Conservation (phyloP, 2,329 filamentous ascomycete genomes). For the Neonectria neomacrospora region DNA sequence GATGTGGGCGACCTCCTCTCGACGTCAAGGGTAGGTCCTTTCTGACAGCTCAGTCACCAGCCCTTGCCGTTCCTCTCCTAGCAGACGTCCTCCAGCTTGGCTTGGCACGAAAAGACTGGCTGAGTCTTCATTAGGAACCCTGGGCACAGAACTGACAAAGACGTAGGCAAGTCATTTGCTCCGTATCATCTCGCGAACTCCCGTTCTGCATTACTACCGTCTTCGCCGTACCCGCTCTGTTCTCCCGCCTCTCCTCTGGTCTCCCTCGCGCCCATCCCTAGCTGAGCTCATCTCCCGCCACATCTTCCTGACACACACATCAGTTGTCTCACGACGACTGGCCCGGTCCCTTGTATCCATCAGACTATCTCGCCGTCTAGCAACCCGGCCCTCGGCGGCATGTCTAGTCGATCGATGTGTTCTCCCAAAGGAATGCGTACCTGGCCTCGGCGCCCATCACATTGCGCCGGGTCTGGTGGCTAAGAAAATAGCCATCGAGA, state of each 20-base stretch:
- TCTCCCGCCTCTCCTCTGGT: conserved; percentile 66
- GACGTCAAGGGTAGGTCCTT: conserved; percentile 63
- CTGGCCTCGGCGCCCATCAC: conserved; percentile 53
- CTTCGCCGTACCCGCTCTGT: conserved; percentile 65
- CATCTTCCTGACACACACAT: conserved; percentile 75
- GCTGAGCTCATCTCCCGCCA: conserved; percentile 70
- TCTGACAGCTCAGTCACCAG: not conserved
- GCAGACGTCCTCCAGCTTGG: not conserved
- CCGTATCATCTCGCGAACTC: conserved; percentile 69
- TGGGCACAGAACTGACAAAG: conserved; percentile 33
- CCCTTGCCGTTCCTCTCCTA: not conserved
- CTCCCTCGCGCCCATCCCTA: conserved; percentile 67
- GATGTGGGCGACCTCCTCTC: conserved; percentile 67
- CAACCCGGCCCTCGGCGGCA: conserved; percentile 67
- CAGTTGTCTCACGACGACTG: conserved; percentile 71
- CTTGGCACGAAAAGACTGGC: not conserved
- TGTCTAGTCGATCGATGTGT: conserved; percentile 72
- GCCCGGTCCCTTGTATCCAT: conserved; percentile 73
- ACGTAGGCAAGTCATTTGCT: conserved; percentile 70
- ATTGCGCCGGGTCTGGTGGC: conserved; percentile 72
- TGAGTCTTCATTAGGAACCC: conserved; percentile 2
- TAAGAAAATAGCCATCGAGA: conserved; percentile 70
- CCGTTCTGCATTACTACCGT: conserved; percentile 72
- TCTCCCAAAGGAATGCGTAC: conserved; percentile 72
- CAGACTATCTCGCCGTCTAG: conserved; percentile 70